Evolutionary conservation across 371 early-diverging fungal species (phyloP).

Genomic region (Blakeslea trispora): DNA sequence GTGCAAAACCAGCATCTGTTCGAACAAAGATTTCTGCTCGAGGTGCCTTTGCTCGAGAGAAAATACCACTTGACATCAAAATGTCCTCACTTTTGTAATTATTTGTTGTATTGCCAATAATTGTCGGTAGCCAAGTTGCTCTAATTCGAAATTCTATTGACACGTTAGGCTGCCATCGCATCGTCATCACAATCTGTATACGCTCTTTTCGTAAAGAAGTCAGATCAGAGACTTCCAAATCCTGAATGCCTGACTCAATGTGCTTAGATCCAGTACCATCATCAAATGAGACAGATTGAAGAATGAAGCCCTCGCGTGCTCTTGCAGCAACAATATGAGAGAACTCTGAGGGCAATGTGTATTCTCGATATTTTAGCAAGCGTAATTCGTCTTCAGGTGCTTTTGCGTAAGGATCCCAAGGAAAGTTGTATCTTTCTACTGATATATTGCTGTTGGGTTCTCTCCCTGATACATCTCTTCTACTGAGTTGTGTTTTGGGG

Average conservation of each 20-base stretch:
- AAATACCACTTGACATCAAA: conserved; percentile 37
- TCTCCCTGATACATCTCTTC: conserved; percentile 8
- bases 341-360: conserved; percentile 66
- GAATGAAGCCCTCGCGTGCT: conserved; percentile 83
- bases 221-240: conserved; percentile 27
- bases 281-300: conserved; percentile 63
- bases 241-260: conserved; percentile 22
- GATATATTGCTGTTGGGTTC: conserved; percentile 10
- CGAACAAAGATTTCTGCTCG: conserved; percentile 47
- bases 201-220: conserved; percentile 51
- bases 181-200: conserved; percentile 66
- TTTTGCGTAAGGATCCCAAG: conserved; percentile 80
- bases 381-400: conserved; percentile 81
- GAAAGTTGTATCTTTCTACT: conserved; percentile 61
- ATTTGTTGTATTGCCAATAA: conserved; percentile 30
- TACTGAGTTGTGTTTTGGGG: conserved; percentile 10
- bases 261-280: conserved; percentile 26
- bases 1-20: conserved; percentile 48
- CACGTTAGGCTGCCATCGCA: conserved; percentile 89
- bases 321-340: conserved; percentile 78
- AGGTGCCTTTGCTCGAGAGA: conserved; percentile 45
- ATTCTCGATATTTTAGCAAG: conserved; percentile 74
- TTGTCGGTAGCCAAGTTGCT: conserved; percentile 45
- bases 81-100: conserved; percentile 25
- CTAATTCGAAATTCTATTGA: conserved; percentile 83